Conservation (phyloP, 352 stramenopile genomes). For the Globisporangium nunn region DNA sequence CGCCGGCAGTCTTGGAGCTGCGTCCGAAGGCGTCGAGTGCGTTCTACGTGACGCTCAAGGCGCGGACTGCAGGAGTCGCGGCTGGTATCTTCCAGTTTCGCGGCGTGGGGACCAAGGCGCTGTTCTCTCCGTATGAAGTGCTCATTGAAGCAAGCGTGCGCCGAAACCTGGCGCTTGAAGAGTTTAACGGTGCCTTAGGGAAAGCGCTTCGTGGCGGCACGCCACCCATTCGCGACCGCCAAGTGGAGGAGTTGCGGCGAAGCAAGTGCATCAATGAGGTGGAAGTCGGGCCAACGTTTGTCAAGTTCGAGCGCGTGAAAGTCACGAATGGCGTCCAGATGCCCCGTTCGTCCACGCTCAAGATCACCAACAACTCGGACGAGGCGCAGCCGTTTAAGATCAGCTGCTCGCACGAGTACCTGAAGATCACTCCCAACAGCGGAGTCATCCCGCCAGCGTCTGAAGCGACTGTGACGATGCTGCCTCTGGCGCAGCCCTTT, state of each 20-base stretch:
- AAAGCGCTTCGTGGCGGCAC: not conserved
- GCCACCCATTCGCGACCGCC: slow-evolving; percentile 1
- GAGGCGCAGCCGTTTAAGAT: slow-evolving; percentile 44
- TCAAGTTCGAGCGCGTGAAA: slow-evolving; percentile 38
- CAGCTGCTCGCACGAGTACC: slow-evolving; percentile 43
- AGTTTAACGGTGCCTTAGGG: not conserved
- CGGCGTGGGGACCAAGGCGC: slow-evolving; percentile 50
- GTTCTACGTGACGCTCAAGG: slow-evolving; percentile 67
- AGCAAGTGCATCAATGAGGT: slow-evolving; percentile 39
- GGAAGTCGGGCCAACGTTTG: slow-evolving; percentile 49
- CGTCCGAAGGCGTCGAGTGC: slow-evolving; percentile 44
- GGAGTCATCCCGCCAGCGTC: slow-evolving; percentile 40
- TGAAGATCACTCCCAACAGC: slow-evolving; percentile 33
- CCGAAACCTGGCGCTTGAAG: slow-evolving; percentile 23
- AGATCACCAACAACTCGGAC: slow-evolving; percentile 52
- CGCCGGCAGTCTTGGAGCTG: slow-evolving; percentile 70
- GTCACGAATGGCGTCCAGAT: slow-evolving; percentile 18
- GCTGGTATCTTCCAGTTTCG: slow-evolving; percentile 85
- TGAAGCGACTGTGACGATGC: slow-evolving; percentile 34
- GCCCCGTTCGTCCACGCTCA: slow-evolving; percentile 25
- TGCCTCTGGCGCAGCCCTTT: slow-evolving; percentile 51
- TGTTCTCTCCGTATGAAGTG: slow-evolving; percentile 74
- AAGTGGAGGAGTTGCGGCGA: slow-evolving; percentile 40
- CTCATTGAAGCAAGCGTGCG: slow-evolving; percentile 79
- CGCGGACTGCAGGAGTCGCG: slow-evolving; percentile 45